Evolutionary conservation across 2,329 filamentous ascomycete genomes (phyloP).

Genomic region (Periconia macrospinosa): DNA sequence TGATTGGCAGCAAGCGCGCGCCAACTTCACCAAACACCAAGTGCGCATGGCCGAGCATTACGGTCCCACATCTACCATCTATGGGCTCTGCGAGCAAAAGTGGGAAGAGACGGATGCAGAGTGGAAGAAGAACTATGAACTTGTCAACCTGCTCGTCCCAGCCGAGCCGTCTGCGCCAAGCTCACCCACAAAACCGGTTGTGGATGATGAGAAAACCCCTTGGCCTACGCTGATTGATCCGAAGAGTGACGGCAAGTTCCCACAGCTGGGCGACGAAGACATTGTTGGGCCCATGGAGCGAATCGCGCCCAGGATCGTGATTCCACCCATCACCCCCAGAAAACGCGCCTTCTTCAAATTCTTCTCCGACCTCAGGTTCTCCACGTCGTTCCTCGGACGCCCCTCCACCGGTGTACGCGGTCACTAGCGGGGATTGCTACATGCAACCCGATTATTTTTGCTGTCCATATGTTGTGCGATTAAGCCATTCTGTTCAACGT

Average conservation of each 20-base stretch:
- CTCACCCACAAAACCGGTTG: slow-evolving; percentile 51
- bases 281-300: slow-evolving; percentile 90
- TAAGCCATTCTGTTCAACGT: slow-evolving; percentile 24
- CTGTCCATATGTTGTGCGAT: slow-evolving; percentile 37
- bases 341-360: slow-evolving; percentile 45
- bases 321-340: slow-evolving; percentile 41
- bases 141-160: slow-evolving; percentile 54
- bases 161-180: slow-evolving; percentile 35
- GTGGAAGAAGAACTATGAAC: slow-evolving; percentile 73
- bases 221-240: slow-evolving; percentile 71
- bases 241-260: slow-evolving; percentile 76
- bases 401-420: slow-evolving; percentile 30
- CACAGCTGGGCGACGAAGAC: slow-evolving; percentile 83
- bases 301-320: slow-evolving; percentile 37
- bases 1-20: slow-evolving; percentile 81
- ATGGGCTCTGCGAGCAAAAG: slow-evolving; percentile 81
- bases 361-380: slow-evolving; percentile 41
- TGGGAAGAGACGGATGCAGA: slow-evolving; percentile 77
- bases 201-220: slow-evolving; percentile 55
- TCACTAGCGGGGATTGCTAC: slow-evolving; percentile 5
- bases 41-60: slow-evolving; percentile 89
- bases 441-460: slow-evolving; percentile 14
- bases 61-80: slow-evolving; percentile 85
- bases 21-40: slow-evolving; percentile 87
- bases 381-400: slow-evolving; percentile 35